Conservation (phyloP, 345 rosid species). For the Salix viminalis region DNA sequence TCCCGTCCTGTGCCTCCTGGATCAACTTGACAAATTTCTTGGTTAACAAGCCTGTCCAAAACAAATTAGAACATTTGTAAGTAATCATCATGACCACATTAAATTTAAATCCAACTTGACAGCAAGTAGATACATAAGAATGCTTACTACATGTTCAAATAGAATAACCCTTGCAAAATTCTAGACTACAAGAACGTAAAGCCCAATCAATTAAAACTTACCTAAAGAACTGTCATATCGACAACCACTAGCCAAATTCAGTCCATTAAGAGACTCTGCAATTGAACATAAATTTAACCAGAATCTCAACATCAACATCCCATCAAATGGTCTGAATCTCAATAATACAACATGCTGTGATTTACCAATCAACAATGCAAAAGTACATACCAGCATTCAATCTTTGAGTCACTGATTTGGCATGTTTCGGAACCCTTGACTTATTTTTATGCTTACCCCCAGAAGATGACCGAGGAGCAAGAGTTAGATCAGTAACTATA, state of each 20-base stretch:
- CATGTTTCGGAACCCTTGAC: constrained; percentile 35
- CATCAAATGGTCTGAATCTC: background rate
- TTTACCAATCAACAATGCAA: background rate
- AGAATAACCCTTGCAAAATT: background rate
- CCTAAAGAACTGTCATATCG: constrained; percentile 73
- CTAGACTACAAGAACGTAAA: background rate
- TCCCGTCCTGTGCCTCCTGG: constrained; percentile 68
- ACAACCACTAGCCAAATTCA: constrained; percentile 39
- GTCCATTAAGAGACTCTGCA: constrained; percentile 29
- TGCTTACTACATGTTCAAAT: background rate
- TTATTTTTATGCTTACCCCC: constrained; percentile 32
- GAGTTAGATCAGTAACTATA: constrained; percentile 17
- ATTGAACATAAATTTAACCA: constrained; percentile 9
- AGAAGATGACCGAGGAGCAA: constrained; percentile 24
- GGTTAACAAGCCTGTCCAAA: constrained; percentile 54
- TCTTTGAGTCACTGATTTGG: constrained; percentile 26
- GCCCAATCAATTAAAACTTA: constrained; percentile 14
- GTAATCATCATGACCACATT: background rate
- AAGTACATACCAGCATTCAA: constrained; percentile 37
- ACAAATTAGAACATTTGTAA: background rate
- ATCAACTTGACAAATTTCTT: constrained; percentile 61
- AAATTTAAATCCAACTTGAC: background rate
- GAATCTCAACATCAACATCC: background rate
- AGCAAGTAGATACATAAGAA: background rate
- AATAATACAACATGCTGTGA: background rate